Conservation (phyloP, 192 early-diverging fungal genomes). For the Entomortierella beljakovae region DNA sequence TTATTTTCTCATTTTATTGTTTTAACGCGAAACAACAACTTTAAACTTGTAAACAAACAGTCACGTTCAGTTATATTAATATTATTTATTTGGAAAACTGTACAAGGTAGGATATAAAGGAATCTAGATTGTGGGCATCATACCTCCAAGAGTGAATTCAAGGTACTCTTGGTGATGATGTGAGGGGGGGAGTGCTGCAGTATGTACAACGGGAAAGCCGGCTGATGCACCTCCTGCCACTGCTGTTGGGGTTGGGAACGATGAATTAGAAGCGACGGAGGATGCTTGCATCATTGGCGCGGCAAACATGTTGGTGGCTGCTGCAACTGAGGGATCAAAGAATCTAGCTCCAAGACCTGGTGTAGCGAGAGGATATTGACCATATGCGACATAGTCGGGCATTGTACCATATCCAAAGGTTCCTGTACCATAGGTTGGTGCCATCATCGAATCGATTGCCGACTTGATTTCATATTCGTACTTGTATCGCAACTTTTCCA, state of each 20-base stretch:
- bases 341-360: conserved; percentile 28
- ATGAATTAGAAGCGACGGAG: conserved; percentile 3
- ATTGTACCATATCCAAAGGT: conserved; percentile 32
- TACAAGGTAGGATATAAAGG: background rate
- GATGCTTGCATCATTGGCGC: conserved; percentile 12
- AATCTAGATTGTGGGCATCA: conserved; percentile 26
- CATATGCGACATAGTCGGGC: conserved; percentile 31
- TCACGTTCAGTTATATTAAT: no score
- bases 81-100: background rate
- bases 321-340: conserved; percentile 19
- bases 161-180: conserved; percentile 53
- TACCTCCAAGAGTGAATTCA: conserved; percentile 38
- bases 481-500: conserved; percentile 53
- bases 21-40: no score
- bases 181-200: conserved; percentile 44
- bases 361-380: conserved; percentile 30
- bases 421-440: conserved; percentile 22
- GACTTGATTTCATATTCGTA: conserved; percentile 56
- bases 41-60: no score
- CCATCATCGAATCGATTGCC: conserved; percentile 47
- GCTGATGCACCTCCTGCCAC: no score
- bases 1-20: no score
- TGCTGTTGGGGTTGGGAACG: conserved; percentile 3
- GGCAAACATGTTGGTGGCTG: conserved; percentile 19
- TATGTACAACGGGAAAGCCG: conserved; percentile 41